Conservation (phyloP, 2,329 filamentous ascomycete genomes). For the Macroventuria anomochaeta region DNA sequence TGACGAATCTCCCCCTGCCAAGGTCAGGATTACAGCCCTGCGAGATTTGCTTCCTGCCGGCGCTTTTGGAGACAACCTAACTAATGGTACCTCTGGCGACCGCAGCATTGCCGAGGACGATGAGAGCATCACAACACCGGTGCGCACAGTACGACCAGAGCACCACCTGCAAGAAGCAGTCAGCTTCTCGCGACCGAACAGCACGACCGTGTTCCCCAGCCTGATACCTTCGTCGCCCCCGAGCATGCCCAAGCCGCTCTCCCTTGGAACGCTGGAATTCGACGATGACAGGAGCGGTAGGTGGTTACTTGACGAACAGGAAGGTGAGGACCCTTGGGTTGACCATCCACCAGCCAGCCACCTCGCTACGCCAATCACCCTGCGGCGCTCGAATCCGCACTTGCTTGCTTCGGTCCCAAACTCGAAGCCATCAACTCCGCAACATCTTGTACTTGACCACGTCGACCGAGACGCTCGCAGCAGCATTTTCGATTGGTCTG, state of each 20-base stretch:
- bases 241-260: slow-evolving; percentile 51
- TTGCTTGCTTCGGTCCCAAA: slow-evolving; percentile 39
- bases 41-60: slow-evolving; percentile 58
- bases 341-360: slow-evolving; percentile 46
- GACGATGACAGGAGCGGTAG: slow-evolving; percentile 50
- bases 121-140: slow-evolving; percentile 57
- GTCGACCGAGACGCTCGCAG: slow-evolving; percentile 59
- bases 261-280: slow-evolving; percentile 49
- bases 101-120: slow-evolving; percentile 60
- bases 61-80: slow-evolving; percentile 49
- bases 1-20: slow-evolving; percentile 70
- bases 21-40: slow-evolving; percentile 54
- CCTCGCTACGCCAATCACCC: slow-evolving; percentile 40
- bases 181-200: slow-evolving; percentile 36
- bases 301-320: slow-evolving; percentile 52
- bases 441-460: slow-evolving; percentile 45
- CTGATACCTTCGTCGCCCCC: slow-evolving; percentile 55
- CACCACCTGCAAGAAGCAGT: slow-evolving; percentile 46
- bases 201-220: slow-evolving; percentile 48
- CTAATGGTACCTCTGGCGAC: slow-evolving; percentile 43
- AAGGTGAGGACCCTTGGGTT: slow-evolving; percentile 48
- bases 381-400: slow-evolving; percentile 42
- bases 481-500: slow-evolving; percentile 81
- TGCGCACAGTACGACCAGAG: slow-evolving; percentile 51
- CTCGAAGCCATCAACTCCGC: slow-evolving; percentile 49